Evolutionary conservation across 164 flowering plant genomes (phyloP), one percentile per base, ranked within the genome.

Genomic region (Paratinospora sagittata): DNA sequence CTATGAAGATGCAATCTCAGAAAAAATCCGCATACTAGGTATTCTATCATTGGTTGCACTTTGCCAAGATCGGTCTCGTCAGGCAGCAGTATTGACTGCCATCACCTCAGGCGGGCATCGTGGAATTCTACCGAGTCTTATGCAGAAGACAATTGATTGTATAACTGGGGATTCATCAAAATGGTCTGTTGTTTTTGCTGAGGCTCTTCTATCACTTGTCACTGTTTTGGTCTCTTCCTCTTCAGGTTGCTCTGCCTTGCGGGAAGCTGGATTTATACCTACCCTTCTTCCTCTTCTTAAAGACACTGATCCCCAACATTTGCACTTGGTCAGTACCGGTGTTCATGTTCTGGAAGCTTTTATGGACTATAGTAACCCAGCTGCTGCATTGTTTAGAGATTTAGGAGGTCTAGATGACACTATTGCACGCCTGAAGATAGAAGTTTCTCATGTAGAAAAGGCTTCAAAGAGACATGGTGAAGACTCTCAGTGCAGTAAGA

Each of bases 351-450:
- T 93, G 34, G 97, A 90, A 78, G 89, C 93, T 43, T 90, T 91
- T 77, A 91, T 93, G 97, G 98, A 93, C 77, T 91, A 89, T 73
- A 90, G 97, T 73, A 89, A 90, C 72, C 96, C 97, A 2, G 94
- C 97, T 72, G 96, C 93, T 74, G 86, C 93, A 61, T 76, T 94
- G 61, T 94, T 90, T 69, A 82, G 97, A 78, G 97, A 94, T 63
- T 82, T 91, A 75, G 98, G 98, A 17, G 98, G 97, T 58, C 79
- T 91, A 65, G 98, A 90, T 79, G 95, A 90, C 81, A 89, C 96
- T 41, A 90, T 91, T 72, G 78, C 84, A 16, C 94, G 98, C 11
- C 75, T 93, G 49, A 87, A 88, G 71, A 65, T 87, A 45, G 98
- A 93, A 81, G 92, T 90, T 9, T 87, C 94, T 39, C 75, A 75